Evolutionary conservation across 2,329 filamentous ascomycete species (phyloP).

Genomic region (Ceratocystis colombiana): DNA sequence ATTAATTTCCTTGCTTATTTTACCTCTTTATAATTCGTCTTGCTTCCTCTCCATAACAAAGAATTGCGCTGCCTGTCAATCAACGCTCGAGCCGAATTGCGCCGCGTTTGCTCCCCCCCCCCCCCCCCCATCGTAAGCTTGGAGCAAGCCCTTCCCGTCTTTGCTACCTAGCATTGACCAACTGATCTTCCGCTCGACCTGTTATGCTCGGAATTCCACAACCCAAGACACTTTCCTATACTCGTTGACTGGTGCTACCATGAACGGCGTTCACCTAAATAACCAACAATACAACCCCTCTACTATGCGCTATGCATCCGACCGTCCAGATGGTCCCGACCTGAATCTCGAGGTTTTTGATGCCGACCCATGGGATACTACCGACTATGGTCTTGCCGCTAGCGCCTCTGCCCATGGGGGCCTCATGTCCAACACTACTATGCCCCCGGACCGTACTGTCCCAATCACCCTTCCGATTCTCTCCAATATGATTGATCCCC

Average conservation of each 20-base stretch:
- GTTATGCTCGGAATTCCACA: slow-evolving; percentile 17
- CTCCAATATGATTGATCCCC: slow-evolving; percentile 9
- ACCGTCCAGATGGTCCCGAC: slow-evolving; percentile 11
- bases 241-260: neutral
- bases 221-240: slow-evolving; percentile 18
- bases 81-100: slow-evolving; percentile 15
- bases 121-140: neutral
- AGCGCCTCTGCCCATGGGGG: slow-evolving; percentile 5
- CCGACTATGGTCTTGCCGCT: neutral
- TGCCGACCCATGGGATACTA: slow-evolving; percentile 12
- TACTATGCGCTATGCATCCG: slow-evolving; percentile 17
- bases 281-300: slow-evolving; percentile 10
- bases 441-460: slow-evolving; percentile 1
- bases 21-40: neutral
- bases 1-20: neutral
- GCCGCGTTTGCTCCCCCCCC: neutral
- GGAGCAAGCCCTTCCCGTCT: neutral
- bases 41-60: neutral
- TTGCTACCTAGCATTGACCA: neutral
- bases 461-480: slow-evolving; percentile 18
- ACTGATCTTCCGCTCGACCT: neutral
- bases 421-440: slow-evolving; percentile 5
- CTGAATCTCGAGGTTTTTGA: slow-evolving; percentile 15
- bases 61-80: neutral
- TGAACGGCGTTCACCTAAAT: slow-evolving; percentile 7